These are phyloP conservation scores for Fraxinus anomala DNA, from an alignment of 257 asterid species.

Conservation along the genomic window DNA sequence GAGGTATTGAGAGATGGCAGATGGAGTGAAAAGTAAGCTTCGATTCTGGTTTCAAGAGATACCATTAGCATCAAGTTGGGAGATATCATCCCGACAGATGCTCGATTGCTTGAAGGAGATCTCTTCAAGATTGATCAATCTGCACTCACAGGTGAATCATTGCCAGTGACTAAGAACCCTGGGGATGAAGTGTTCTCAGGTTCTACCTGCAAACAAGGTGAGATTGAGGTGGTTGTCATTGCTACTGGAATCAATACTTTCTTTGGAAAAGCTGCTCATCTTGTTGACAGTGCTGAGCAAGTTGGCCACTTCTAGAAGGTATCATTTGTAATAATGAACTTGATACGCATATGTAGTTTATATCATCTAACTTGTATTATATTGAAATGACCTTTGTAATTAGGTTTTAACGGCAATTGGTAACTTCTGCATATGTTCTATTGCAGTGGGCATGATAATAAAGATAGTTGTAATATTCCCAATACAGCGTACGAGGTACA, in stretches of 20 bases:
- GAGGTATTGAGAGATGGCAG: slow-evolving; percentile 65
- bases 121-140: slow-evolving; percentile 77
- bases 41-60: slow-evolving; percentile 72
- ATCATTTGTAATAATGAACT: background rate
- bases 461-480: slow-evolving; percentile 69
- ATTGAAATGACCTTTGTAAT: background rate
- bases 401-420: slow-evolving; percentile 88
- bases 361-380: no score
- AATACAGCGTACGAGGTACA: slow-evolving; percentile 49
- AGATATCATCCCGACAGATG: slow-evolving; percentile 79
- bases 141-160: slow-evolving; percentile 58
- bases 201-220: slow-evolving; percentile 64
- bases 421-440: slow-evolving; percentile 80
- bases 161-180: slow-evolving; percentile 54
- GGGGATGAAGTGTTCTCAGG: slow-evolving; percentile 56
- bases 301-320: slow-evolving; percentile 63
- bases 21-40: slow-evolving; percentile 68
- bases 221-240: slow-evolving; percentile 58
- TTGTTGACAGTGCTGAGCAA: slow-evolving; percentile 55
- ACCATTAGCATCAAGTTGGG: slow-evolving; percentile 67
- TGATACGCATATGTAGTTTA: background rate
- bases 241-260: slow-evolving; percentile 63
- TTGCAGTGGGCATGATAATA: slow-evolving; percentile 58
- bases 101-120: slow-evolving; percentile 72
- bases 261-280: slow-evolving; percentile 66